Evolutionary conservation across 768 basidiomycete species (phyloP).

Genomic region (Leucocoprinus leucothites): DNA sequence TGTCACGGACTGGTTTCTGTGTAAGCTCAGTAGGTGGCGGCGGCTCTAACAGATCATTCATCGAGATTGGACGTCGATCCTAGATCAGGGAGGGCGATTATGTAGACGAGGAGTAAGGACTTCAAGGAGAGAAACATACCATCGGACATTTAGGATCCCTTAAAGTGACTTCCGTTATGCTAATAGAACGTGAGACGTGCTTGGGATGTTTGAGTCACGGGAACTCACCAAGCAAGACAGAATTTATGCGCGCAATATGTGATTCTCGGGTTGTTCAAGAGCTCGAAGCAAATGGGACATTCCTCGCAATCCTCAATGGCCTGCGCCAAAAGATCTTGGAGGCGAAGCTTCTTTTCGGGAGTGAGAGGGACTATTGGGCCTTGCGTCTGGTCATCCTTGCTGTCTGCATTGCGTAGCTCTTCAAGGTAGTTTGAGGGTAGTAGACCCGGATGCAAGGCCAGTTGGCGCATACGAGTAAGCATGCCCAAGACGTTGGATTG

Average conservation of each 20-base stretch:
- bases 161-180: conserved; percentile 66
- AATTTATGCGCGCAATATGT: conserved; percentile 73
- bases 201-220: not conserved
- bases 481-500: conserved; percentile 73
- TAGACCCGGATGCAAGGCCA: conserved; percentile 76
- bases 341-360: conserved; percentile 46
- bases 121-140: conserved; percentile 36
- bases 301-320: conserved; percentile 81
- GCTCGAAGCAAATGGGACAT: conserved; percentile 71
- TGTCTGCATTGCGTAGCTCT: conserved; percentile 45
- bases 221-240: conserved; percentile 62
- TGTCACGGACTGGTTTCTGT: conserved; percentile 45
- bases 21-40: conserved; percentile 67
- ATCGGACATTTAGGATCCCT: conserved; percentile 81
- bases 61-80: conserved; percentile 66
- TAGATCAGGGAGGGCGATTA: conserved; percentile 22
- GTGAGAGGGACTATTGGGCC: conserved; percentile 36
- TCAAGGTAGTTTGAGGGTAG: conserved; percentile 71
- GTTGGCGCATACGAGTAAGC: conserved; percentile 84
- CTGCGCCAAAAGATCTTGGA: conserved; percentile 59
- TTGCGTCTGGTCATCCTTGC: conserved; percentile 20
- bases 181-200: conserved; percentile 20
- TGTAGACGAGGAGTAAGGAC: not conserved
- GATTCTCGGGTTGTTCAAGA: conserved; percentile 64
- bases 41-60: conserved; percentile 59